Base-by-base conservation (phyloP, 2,329 filamentous ascomycete genomes). In the Xylaria multiplex region DNA sequence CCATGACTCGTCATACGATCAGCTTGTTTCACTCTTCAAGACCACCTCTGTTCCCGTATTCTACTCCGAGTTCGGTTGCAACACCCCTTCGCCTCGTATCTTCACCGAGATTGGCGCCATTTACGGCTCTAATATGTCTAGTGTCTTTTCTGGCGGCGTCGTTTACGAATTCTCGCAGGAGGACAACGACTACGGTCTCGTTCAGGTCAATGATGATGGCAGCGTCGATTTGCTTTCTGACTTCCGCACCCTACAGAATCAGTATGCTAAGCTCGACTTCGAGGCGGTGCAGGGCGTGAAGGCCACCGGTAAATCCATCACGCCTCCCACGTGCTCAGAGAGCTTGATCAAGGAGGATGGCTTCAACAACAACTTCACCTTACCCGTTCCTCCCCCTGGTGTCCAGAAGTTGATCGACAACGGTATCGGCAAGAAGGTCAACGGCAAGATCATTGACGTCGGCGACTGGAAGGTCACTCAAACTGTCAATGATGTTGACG, bases 21-120 rank as follows among this genome's bases (percentile, higher is more conserved):
- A 82, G 19, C 82, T 93, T 42, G 88, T 91, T 54, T 77, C 81
- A 2, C 86, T 89, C 77, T 93, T 95, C 82, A 79, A 83, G 72
- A 83, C 83, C 69, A 86, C 85, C 45, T 86, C 89, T 16, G 85
- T 93, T 43, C 92, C 92, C 37, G 84, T 94, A 73, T 95, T 95
- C 84, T 94, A 92, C 83, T 92, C 90, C 69, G 92, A 96, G 76
- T 91, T 85, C 73, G 92, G 92, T 67, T 95, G 92, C 86, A 95
- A 93, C 81, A 82, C 84, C 43, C 87, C 88, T 14, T 77, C 81
- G n/a, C 89, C 91, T 14, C 90, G 92, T 71, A 79, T 88, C 72
- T 96, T 93, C 81, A 90, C 91, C 70, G 92, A 96, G 79, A 90
- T 93, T 13, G 83, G 82, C 62, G 83, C 89, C 68, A 88, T 96